Base-by-base conservation (phyloP, 495 filamentous ascomycete species). In the Clavariopsis aquatica region DNA sequence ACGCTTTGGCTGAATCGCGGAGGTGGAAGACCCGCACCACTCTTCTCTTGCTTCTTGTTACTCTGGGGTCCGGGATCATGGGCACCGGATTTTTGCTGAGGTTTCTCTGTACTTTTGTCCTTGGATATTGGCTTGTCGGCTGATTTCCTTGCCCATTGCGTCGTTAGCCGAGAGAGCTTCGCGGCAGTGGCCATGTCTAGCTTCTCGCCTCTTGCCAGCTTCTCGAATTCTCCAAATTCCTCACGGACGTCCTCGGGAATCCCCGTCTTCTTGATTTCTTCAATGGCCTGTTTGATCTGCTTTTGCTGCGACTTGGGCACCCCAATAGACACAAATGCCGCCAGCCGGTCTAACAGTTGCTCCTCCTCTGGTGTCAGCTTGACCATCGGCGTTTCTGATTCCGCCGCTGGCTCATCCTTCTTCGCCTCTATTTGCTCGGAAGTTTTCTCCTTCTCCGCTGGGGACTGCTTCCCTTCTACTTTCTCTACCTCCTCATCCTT, bases 171-270 rank as follows among this genome's bases (percentile, higher is more conserved):
- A 15, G 79, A 74, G 27, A 84, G 61, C 70, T 84, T 84, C 4
- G 78, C 76, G 9, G 79, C 81, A 20, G 76, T 79, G 41, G 76
- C 75, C 26, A 84, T 76, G 43, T 80, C 77, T 57, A 84, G 71
- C 46, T 74, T 71, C 36, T 76, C 70, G 13, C 76, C 77, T 28
- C 68, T 63, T 38, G 72, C 68, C 45, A 80, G 52, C 29, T 75
- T 74, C 9, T 80, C 69, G 72, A 84, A 76, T 26, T 82, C 69
- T 24, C 83, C 81, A 20, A 84, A 76, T 26, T 82, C 69, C 26
- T 83, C 81, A 20, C 74, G 74, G 10, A 85, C 49, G 58, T 85
- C 82, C 15, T 52, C 29, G 3, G 83, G 83, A 27, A 85, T 75
- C 1, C 83, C 83, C 19, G 81, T 72, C 57, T 72, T 74, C 72